Base-by-base conservation (phyloP, 352 stramenopile species). In the Globisporangium megalacanthum region DNA sequence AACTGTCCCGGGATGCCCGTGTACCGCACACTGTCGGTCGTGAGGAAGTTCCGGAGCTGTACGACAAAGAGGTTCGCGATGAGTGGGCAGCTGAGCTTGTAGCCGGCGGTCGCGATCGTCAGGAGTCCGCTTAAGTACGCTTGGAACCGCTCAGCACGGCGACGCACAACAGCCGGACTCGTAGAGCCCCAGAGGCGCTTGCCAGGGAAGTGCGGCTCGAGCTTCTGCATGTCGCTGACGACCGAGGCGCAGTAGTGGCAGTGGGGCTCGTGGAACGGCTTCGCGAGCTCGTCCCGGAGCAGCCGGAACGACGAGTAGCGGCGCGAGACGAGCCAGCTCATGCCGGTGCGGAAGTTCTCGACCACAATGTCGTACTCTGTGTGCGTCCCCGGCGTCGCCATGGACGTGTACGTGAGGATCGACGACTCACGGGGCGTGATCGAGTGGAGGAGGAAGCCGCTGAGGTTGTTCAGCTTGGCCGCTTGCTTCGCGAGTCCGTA, bases 331-430 rank as follows among this genome's bases (percentile, higher is more conserved):
- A 83, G 67, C 81, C 81, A 92, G 41, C 66, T 64, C 48, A 73
- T 58, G 11, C 64, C 69, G 13, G 76, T 67, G 1, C 82, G 69
- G 42, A 85, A 70, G 55, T 86, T 77, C 59, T 80, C 69, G 14
- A 86, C 65, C 36, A 82, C 64, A n/a, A 88, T 59, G 29, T 83
- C 69, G 66, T 92, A 92, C 54, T 89, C 75, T 1, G 69, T 88
- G 69, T 83, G 68, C 17, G 72, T 83, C 1, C 70, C 70, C 0
- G 70, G 70, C 17, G 65, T 66, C 39, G 62, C 56, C 15, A 77
- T 51, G 22, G 74, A 84, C 62, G 72, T 77, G 66, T 82, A 80
- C 47, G 72, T 64, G 48, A 77, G 55, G 35, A 77, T 71, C 11
- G 62, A 72, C 19, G 72, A 78, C 50, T 89, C 79, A 22, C 73